Conservation (phyloP, 2,329 filamentous ascomycete genomes). For the Cytospora piceae region DNA sequence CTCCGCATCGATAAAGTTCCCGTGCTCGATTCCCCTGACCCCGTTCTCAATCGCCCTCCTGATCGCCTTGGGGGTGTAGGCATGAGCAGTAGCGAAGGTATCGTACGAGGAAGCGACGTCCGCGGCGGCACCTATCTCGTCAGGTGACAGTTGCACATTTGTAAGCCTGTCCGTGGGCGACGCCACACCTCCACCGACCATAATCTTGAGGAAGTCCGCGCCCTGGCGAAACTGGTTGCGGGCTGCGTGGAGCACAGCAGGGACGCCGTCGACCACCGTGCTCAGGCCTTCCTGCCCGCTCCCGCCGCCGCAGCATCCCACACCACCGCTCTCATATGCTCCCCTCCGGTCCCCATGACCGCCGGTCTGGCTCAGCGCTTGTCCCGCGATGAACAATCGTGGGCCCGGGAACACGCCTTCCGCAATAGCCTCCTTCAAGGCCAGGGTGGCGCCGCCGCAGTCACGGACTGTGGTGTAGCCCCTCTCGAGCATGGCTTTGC, state of each 20-base stretch:
- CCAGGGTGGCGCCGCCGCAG: constrained; percentile 58
- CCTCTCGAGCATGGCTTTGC: constrained; percentile 54
- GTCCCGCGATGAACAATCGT: constrained; percentile 57
- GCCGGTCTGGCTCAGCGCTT: constrained; percentile 60
- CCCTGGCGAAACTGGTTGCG: constrained; percentile 60
- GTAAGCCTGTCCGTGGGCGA: constrained; percentile 57
- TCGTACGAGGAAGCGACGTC: constrained; percentile 47
- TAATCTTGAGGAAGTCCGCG: constrained; percentile 66
- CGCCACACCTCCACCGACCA: constrained; percentile 60
- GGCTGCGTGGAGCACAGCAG: constrained; percentile 55
- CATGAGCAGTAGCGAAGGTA: constrained; percentile 56
- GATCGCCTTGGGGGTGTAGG: constrained; percentile 53
- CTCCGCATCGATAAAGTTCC: constrained; percentile 40
- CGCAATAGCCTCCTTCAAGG: constrained; percentile 59
- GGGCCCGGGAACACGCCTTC: constrained; percentile 61
- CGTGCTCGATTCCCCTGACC: constrained; percentile 50
- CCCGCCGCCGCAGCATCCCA: constrained; percentile 47
- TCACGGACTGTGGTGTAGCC: constrained; percentile 64
- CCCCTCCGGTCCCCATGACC: constrained; percentile 59
- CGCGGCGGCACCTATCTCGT: constrained; percentile 54
- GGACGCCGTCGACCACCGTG: constrained; percentile 56
- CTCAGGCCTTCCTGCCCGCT: constrained; percentile 41
- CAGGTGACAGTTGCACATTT: constrained; percentile 58
- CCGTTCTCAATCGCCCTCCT: constrained; percentile 53
- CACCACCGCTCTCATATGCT: constrained; percentile 42